Evolutionary conservation across 257 asterid species (phyloP), one percentile per base, ranked within the genome.

Genomic region (Penstemon newberryi): DNA sequence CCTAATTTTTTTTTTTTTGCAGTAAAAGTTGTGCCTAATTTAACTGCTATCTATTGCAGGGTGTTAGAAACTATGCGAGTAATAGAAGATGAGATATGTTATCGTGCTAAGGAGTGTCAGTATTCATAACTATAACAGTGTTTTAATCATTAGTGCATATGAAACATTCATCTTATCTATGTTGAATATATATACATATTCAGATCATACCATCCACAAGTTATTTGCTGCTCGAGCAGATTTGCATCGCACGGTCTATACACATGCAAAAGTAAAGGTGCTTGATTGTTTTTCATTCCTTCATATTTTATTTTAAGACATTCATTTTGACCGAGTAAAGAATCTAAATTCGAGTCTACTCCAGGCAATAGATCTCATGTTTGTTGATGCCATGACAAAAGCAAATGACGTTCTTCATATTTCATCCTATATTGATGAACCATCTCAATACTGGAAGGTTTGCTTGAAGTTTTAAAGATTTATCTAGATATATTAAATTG

Each of bases 21-120:
- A 25, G 2, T 25, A 1, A 25, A 25, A 25, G 33, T 25, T 25
- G 33, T 25, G 53, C 70, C 47, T 57, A 54, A 69, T 61, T 40
- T 19, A 68, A 19, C 70, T 70, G 72, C 36, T 76, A 60, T 57
- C 56, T 58, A 57, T 62, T 77, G 85, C 93, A 92, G 98, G 89
- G 83, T 90, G 43, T 70, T 92, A 56, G 96, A 87, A 63, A 86
- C 90, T 39, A 92, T 92, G 98, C 82, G 89, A 75, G 96, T 92
- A 38, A 80, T 92, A 43, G 95, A 78, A 63, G 91, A 92, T 69
- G 98, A 92, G 81, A 84, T 92, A 70, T 92, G 98, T 72, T 89
- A 89, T 63, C 96, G 96, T 63, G 92, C 95, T 9, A 92, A 89
- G 84, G 98, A 92, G 77, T 89, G 98, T 92, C 52, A 75, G 98